These are phyloP conservation scores for Wolfiporia cocos DNA, from an alignment of 1,284 basidiomycete genomes.

Conservation along the genomic window DNA sequence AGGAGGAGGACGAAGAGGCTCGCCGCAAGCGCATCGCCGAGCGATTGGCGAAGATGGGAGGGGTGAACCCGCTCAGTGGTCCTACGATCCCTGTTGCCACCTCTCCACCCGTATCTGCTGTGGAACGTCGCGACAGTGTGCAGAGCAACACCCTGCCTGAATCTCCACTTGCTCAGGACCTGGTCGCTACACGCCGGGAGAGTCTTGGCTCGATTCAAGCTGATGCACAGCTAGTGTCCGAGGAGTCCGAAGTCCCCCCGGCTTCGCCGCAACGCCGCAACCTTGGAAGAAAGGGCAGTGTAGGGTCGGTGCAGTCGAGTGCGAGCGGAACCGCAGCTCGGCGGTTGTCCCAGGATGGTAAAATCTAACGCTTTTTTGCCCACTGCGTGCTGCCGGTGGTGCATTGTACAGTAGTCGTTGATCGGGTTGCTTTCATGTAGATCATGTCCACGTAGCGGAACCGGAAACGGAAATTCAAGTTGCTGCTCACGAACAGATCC, in stretches of 20 bases:
- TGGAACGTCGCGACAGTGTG: slow-evolving; percentile 9
- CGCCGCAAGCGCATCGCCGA: slow-evolving; percentile 56
- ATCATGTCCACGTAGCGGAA: slow-evolving; percentile 7
- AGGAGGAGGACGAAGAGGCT: slow-evolving; percentile 48
- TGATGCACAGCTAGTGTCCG: slow-evolving; percentile 6
- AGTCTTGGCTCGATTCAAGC: slow-evolving; percentile 15
- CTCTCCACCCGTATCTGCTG: neutral
- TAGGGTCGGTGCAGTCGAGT: slow-evolving; percentile 17
- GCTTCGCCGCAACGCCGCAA: slow-evolving; percentile 13
- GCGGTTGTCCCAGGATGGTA: slow-evolving; percentile 38
- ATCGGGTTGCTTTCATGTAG: slow-evolving; percentile 19
- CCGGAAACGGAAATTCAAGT: slow-evolving; percentile 6
- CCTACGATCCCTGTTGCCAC: slow-evolving; percentile 26
- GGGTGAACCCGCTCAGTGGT: slow-evolving; percentile 52
- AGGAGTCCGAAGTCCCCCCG: neutral
- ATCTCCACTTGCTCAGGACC: neutral
- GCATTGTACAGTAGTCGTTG: slow-evolving; percentile 25
- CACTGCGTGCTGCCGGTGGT: slow-evolving; percentile 9
- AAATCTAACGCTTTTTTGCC: slow-evolving; percentile 38
- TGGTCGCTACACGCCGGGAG: slow-evolving; percentile 9
- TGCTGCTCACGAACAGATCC: no score
- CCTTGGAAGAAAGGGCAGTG: slow-evolving; percentile 23
- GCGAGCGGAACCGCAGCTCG: slow-evolving; percentile 7
- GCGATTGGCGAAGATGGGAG: slow-evolving; percentile 58
- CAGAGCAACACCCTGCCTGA: neutral